These are phyloP conservation scores for Tulasnella sp. DNA, from an alignment of 768 basidiomycete species.

Conservation along the genomic window DNA sequence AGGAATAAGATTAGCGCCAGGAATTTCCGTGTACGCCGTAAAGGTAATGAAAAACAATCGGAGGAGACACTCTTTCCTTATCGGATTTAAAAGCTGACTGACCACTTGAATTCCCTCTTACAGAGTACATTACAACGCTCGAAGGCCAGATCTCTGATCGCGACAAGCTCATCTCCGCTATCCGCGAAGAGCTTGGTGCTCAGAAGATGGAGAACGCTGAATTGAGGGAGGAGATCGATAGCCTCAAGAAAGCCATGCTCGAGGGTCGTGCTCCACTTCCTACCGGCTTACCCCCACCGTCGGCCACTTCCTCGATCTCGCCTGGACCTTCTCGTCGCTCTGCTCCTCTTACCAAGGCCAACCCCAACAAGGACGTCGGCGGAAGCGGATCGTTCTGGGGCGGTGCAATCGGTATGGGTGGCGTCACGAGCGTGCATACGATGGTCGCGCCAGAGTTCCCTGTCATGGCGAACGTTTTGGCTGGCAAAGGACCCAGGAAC, in stretches of 20 bases:
- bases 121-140: conserved; percentile 91
- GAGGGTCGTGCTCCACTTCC: conserved; percentile 53
- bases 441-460: conserved; percentile 70
- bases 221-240: conserved; percentile 68
- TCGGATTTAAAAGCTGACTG: neutral
- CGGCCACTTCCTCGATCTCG: conserved; percentile 41
- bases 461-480: conserved; percentile 24
- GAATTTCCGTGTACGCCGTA: conserved; percentile 91
- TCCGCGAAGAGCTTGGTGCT: conserved; percentile 75
- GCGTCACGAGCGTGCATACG: conserved; percentile 80
- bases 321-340: conserved; percentile 28
- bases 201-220: conserved; percentile 79
- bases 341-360: conserved; percentile 52
- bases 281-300: conserved; percentile 41
- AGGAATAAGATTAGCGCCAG: conserved; percentile 95
- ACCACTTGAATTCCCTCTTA: neutral
- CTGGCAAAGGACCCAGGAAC: conserved; percentile 18
- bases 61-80: conserved; percentile 7
- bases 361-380: conserved; percentile 72
- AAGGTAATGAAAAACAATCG: conserved; percentile 52
- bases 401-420: conserved; percentile 55
- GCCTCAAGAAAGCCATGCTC: conserved; percentile 70
- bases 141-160: conserved; percentile 92
- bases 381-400: conserved; percentile 77
- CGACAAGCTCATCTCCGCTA: conserved; percentile 83